phyloP scores from a whole-genome alignment of 208 protist species.

The Tritrichomonas foetus region DNA sequence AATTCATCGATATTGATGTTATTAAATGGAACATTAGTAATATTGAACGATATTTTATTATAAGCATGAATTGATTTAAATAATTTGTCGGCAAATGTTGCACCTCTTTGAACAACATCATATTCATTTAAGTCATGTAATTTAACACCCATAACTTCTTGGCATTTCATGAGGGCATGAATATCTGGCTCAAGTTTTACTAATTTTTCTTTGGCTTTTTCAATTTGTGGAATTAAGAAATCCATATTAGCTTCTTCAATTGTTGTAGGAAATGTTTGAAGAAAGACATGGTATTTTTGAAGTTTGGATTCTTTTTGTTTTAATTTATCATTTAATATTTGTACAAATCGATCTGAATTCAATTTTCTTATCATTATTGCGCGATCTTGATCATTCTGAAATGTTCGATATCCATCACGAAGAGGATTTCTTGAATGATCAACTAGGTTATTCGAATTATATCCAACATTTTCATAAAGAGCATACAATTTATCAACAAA shows the following conservation, averaged over 20 bases:
- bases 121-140: not conserved
- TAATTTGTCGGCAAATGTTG: not conserved
- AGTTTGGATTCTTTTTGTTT: not conserved
- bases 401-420: not conserved
- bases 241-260: not conserved
- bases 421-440: not conserved
- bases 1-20: slow-evolving; percentile 24
- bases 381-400: not conserved
- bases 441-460: not conserved
- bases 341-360: not conserved
- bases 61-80: not conserved
- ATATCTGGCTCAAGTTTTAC: not conserved
- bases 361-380: not conserved
- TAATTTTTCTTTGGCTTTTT: not conserved
- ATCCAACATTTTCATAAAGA: not conserved
- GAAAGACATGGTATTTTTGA: not conserved
- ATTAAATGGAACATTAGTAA: not conserved
- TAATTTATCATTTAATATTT: not conserved
- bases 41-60: not conserved
- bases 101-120: not conserved
- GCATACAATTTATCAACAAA: not conserved
- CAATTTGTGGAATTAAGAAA: not conserved
- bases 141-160: not conserved
- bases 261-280: not conserved
- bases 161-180: not conserved